A percentile compares a stretch with the other conserved stretches of the same genome.
These are phyloP conservation scores for Stropharia rugosoannulata DNA, from an alignment of 768 basidiomycete genomes.

Conservation along the genomic window DNA sequence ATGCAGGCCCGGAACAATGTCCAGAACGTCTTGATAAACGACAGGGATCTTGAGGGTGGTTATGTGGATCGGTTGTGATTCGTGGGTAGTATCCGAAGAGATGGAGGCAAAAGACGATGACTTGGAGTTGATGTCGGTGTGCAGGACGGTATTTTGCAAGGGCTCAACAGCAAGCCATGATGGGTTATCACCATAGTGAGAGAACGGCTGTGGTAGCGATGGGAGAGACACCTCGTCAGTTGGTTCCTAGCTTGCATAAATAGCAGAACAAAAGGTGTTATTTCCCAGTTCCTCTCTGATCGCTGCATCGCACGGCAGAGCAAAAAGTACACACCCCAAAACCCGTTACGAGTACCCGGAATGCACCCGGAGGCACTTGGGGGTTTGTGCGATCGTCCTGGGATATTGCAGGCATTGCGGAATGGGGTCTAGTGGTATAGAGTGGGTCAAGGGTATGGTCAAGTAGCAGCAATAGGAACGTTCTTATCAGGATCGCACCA, in stretches of 20 bases:
- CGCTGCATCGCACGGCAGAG: neutral
- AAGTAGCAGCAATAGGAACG: neutral
- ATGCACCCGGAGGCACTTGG: constrained; percentile 19
- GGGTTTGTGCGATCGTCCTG: neutral
- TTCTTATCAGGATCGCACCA: constrained; percentile 6
- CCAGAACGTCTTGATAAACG: constrained; percentile 55
- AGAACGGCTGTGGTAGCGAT: constrained; percentile 44
- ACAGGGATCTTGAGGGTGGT: constrained; percentile 59
- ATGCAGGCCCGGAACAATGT: constrained; percentile 57
- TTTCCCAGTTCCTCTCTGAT: neutral
- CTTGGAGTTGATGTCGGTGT: constrained; percentile 9
- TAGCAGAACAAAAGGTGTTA: neutral
- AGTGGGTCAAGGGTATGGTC: neutral
- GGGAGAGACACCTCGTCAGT: constrained; percentile 6
- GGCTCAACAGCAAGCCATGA: constrained; percentile 71
- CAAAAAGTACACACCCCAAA: constrained; percentile 30
- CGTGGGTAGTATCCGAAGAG: constrained; percentile 9
- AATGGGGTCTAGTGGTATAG: neutral
- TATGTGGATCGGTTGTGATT: constrained; percentile 54
- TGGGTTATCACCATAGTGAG: constrained; percentile 57
- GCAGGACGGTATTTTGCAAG: constrained; percentile 54
- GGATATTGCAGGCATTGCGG: constrained; percentile 6
- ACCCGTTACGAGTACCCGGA: constrained; percentile 35
- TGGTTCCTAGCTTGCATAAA: constrained; percentile 1
- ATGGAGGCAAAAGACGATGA: constrained; percentile 8